Evolutionary conservation across 148 eudicot species (phyloP).

Genomic region (Vaccinium darrowii): DNA sequence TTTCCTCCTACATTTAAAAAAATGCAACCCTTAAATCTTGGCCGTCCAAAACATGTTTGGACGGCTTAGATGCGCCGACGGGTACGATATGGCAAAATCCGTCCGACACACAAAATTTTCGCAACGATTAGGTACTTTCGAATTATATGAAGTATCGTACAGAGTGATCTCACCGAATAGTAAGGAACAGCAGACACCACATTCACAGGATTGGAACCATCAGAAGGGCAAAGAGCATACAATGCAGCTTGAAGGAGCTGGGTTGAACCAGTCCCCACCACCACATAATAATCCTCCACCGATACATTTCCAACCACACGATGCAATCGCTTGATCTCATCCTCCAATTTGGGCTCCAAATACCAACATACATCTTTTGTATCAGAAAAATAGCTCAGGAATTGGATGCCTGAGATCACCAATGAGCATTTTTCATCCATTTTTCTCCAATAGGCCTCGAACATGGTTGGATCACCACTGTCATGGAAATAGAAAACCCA

Average conservation of each 20-base stretch:
- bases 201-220: constrained; percentile 28
- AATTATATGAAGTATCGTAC: too few relatives aligned
- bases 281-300: constrained; percentile 33
- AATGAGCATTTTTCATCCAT: constrained; percentile 39
- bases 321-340: constrained; percentile 41
- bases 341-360: too few relatives aligned
- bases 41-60: too few relatives aligned
- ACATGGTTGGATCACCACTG: constrained; percentile 79
- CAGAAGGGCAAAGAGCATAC: constrained; percentile 38
- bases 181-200: constrained; percentile 63
- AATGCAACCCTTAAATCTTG: too few relatives aligned
- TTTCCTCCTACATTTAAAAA: too few relatives aligned
- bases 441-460: constrained; percentile 48
- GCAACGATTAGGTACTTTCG: too few relatives aligned
- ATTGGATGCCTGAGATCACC: constrained; percentile 40
- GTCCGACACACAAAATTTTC: too few relatives aligned
- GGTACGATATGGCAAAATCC: too few relatives aligned
- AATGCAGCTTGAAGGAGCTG: constrained; percentile 56
- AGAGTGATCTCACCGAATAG: constrained; percentile 49
- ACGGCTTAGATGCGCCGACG: too few relatives aligned
- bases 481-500: neutral
- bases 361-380: neutral
- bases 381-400: constrained; percentile 51
- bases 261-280: constrained; percentile 69
- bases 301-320: constrained; percentile 48